phyloP scores from a whole-genome alignment of 352 stramenopile species.

The Globisporangium radiosum region DNA sequence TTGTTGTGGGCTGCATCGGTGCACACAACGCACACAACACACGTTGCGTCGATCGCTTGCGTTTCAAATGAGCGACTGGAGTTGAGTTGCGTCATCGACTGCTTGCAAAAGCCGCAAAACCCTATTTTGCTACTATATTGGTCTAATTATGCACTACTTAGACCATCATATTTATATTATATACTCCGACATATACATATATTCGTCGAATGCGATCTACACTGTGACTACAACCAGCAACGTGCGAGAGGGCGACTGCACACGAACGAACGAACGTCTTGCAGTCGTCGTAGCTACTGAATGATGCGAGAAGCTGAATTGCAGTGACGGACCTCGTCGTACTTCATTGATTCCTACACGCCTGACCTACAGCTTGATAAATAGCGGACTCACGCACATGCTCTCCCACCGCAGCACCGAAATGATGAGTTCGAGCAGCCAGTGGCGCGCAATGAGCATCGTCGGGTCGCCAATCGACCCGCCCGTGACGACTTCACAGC shows the following conservation, averaged over 20 bases:
- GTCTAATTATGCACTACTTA: no score
- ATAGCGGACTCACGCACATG: slow-evolving; percentile 36
- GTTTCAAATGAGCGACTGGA: no score
- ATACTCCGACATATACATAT: no score
- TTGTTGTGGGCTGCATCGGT: not conserved
- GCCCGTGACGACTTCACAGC: slow-evolving; percentile 46
- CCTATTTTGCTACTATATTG: no score
- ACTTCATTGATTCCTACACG: no score
- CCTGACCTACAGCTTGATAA: slow-evolving; percentile 21
- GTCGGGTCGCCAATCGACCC: slow-evolving; percentile 46
- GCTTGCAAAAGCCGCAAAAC: not conserved
- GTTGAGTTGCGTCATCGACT: not conserved
- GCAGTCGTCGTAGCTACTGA: not conserved
- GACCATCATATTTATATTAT: no score
- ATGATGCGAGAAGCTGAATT: no score
- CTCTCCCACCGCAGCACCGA: slow-evolving; percentile 58
- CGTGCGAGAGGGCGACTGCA: no score
- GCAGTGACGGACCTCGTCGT: no score
- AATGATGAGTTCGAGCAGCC: slow-evolving; percentile 63
- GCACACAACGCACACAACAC: no score
- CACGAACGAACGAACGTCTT: not conserved
- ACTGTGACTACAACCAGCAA: no score
- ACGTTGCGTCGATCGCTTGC: no score
- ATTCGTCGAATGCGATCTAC: not conserved
- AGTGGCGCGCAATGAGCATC: slow-evolving; percentile 45